These are phyloP conservation scores for Phytophthora pinifolia DNA, from an alignment of 352 stramenopile species.

Conservation along the genomic window DNA sequence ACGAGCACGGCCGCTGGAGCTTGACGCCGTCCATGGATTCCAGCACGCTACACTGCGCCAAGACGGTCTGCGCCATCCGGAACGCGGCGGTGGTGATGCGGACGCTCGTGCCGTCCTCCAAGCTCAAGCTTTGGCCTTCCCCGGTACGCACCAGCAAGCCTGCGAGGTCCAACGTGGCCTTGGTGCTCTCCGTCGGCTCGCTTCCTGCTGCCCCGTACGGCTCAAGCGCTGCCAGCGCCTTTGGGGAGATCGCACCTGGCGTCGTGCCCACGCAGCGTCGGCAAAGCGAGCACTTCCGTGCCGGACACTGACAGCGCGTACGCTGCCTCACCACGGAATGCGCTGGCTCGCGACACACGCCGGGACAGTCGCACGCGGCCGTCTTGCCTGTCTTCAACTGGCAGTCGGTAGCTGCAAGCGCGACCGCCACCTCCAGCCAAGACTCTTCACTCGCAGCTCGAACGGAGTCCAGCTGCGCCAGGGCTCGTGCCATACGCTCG, in stretches of 20 bases:
- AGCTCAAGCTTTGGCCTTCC: slow-evolving; percentile 47
- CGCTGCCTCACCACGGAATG: slow-evolving; percentile 76
- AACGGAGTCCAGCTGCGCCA: slow-evolving; percentile 65
- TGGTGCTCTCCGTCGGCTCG: slow-evolving; percentile 30
- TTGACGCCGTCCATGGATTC: slow-evolving; percentile 53
- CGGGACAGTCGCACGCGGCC: slow-evolving; percentile 65
- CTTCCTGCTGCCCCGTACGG: slow-evolving; percentile 34
- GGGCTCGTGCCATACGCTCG: slow-evolving; percentile 64
- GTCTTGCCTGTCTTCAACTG: slow-evolving; percentile 75
- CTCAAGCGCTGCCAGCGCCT: slow-evolving; percentile 62
- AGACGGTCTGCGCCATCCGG: slow-evolving; percentile 62
- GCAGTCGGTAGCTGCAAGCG: slow-evolving; percentile 76
- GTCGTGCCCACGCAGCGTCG: slow-evolving; percentile 65
- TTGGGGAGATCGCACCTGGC: slow-evolving; percentile 56
- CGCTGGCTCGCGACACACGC: slow-evolving; percentile 55
- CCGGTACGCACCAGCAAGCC: slow-evolving; percentile 46
- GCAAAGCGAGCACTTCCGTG: slow-evolving; percentile 79
- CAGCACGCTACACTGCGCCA: slow-evolving; percentile 73
- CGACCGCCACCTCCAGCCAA: slow-evolving; percentile 77
- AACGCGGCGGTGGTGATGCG: slow-evolving; percentile 54
- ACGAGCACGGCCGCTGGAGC: slow-evolving; percentile 74
- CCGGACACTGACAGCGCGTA: slow-evolving; percentile 77
- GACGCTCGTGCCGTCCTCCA: slow-evolving; percentile 25
- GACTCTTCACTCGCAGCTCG: slow-evolving; percentile 54
- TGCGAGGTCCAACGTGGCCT: slow-evolving; percentile 46